These are phyloP conservation scores for Sordaria brevicollis DNA, from an alignment of 495 filamentous ascomycete genomes.

Conservation along the genomic window DNA sequence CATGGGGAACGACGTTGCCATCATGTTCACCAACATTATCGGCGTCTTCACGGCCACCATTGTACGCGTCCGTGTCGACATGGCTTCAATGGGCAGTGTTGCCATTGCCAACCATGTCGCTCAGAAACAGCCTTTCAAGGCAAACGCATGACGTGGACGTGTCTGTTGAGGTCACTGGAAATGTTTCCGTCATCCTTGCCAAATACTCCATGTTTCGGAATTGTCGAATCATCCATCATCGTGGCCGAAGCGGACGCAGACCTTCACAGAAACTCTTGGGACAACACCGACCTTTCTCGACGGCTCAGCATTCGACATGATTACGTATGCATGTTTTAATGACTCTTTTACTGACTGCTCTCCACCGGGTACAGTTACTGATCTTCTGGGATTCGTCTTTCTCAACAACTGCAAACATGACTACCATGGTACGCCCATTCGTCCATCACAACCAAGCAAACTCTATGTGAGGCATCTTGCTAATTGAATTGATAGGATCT, in stretches of 20 bases:
- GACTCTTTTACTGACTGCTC: neutral
- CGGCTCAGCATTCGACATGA: neutral
- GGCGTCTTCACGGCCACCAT: neutral
- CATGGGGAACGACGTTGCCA: neutral
- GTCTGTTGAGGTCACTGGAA: neutral
- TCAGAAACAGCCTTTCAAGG: neutral
- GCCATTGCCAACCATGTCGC: neutral
- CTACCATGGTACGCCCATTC: constrained; percentile 37
- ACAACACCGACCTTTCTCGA: neutral
- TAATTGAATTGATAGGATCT: constrained; percentile 59
- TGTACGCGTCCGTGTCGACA: neutral
- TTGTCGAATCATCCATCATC: neutral
- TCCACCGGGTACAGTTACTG: neutral
- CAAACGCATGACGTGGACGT: neutral
- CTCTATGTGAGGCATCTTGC: neutral
- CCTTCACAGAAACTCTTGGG: neutral
- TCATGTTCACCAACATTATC: neutral
- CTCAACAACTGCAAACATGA: constrained; percentile 26
- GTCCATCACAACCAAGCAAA: neutral
- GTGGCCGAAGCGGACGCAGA: neutral
- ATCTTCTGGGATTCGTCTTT: neutral
- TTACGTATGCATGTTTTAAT: neutral
- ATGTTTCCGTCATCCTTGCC: neutral
- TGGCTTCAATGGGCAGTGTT: neutral
- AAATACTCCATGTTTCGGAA: neutral